These are phyloP conservation scores for Vaccinium myrtillus DNA, from an alignment of 148 eudicot species.

Conservation along the genomic window DNA sequence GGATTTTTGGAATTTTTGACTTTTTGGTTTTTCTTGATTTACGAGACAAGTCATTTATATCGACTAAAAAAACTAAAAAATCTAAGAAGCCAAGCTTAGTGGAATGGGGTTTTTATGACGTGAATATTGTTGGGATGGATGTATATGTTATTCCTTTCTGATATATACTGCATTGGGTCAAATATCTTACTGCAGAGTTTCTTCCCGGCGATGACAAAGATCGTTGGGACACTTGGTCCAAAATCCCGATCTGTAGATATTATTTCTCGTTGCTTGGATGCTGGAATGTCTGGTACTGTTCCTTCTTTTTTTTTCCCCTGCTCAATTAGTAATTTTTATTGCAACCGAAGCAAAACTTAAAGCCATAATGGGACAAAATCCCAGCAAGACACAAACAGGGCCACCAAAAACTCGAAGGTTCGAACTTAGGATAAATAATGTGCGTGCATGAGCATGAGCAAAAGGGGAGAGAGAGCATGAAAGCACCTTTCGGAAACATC, in stretches of 20 bases:
- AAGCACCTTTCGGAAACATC: not conserved
- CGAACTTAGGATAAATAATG: not conserved
- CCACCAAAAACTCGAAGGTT: not conserved
- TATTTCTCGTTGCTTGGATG: constrained; percentile 32
- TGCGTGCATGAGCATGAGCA: not conserved
- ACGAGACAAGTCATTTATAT: too few species aligned
- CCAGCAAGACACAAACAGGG: not conserved
- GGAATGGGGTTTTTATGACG: too few species aligned
- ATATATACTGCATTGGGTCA: not conserved
- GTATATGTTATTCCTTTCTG: not conserved
- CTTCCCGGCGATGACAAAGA: constrained; percentile 41
- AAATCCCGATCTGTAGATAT: constrained; percentile 31
- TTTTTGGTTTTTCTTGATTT: too few species aligned
- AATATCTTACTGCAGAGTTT: constrained; percentile 23
- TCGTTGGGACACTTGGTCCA: constrained; percentile 38
- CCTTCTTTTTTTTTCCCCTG: not conserved
- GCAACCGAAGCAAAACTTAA: not conserved
- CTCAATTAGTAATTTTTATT: not conserved
- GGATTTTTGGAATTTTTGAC: too few species aligned
- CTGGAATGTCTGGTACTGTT: constrained; percentile 40
- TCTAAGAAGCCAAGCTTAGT: too few species aligned
- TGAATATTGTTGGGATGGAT: not conserved
- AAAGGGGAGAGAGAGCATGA: not conserved
- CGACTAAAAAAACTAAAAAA: too few species aligned
- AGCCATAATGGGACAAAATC: not conserved